Base-by-base conservation (phyloP, 1,139 yeast species). In the Oligophagozyma castellii region DNA sequence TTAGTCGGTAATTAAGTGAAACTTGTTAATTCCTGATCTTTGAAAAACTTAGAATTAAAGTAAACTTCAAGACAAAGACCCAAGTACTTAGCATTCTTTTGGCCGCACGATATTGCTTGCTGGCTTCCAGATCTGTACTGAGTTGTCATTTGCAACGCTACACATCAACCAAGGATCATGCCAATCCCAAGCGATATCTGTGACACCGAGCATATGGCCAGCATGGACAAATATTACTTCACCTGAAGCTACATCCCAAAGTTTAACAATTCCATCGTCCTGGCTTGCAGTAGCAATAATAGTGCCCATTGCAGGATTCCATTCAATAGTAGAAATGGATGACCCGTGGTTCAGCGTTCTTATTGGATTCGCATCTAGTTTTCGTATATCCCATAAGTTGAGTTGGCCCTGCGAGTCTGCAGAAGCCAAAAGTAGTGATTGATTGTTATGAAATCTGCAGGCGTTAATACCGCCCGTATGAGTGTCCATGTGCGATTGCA, bases 131-230 rank as follows among this genome's bases (percentile, higher is more conserved):
- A 86, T 57, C 39, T 89, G 96, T 19, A 86, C 56, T 3, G 93
- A 70, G 49, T 89, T 89, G 48, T 89, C 96, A 46, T 80, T 89
- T 1, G 89, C 75, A 3, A 83, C 93, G 46, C 84, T 73, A 5
- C 89, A 78, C 26, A 86, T 44, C 56, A 81, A 65, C 79, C 86
- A 75, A 7, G 76, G 73, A 38, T 77, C 77, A 39, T 72, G 73
- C 1, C 73, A 70, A 35, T 84, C 80, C 98, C 98, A 89, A 27
- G 75, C 70, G 26, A 86, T 61, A 48, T 86, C 96, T 44, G 78
- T 75, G 11, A 89, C 80, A 14, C 92, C 86, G 32, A 78, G 61
- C 67, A 89, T 71, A 51, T 89, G 99, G 0, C 98, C 98, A 8
- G 78, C 81, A 52, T 92, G 98, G 20, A 69, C 64, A 47, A 89